These are phyloP conservation scores for Leccinum variicolor DNA, from an alignment of 768 basidiomycete species.

Conservation along the genomic window DNA sequence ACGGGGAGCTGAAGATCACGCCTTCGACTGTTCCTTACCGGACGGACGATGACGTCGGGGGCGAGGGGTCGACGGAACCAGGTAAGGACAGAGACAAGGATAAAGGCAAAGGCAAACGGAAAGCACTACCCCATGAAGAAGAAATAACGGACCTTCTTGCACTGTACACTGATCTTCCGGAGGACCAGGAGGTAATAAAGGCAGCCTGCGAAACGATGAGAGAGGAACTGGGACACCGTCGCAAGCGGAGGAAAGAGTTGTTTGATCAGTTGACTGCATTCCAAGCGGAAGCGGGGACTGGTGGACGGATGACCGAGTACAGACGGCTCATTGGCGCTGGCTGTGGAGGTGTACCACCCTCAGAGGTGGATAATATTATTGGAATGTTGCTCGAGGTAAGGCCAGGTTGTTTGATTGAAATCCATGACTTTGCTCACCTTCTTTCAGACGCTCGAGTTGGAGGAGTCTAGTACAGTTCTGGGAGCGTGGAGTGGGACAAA, in stretches of 20 bases:
- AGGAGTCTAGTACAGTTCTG: conserved; percentile 66
- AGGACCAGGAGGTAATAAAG: conserved; percentile 51
- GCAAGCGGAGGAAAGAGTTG: conserved; percentile 63
- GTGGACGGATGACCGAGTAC: conserved; percentile 87
- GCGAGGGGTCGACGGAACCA: conserved; percentile 34
- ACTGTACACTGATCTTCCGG: conserved; percentile 56
- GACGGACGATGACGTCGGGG: conserved; percentile 44
- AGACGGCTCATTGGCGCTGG: conserved; percentile 85
- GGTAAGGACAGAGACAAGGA: conserved; percentile 43
- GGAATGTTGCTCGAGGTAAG: conserved; percentile 79
- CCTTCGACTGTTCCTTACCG: conserved; percentile 43
- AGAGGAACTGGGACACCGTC: conserved; percentile 61
- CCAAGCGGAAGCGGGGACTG: conserved; percentile 88
- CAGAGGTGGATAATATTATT: conserved; percentile 87
- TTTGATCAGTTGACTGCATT: conserved; percentile 77
- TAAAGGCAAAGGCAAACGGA: conserved; percentile 54
- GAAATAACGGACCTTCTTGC: conserved; percentile 62
- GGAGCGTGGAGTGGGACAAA: conserved; percentile 38
- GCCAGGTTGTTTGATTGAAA: conserved; percentile 12
- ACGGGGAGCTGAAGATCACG: conserved; percentile 51
- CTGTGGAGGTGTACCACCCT: conserved; percentile 79
- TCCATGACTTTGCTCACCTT: conserved; percentile 1
- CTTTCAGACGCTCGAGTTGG: conserved; percentile 72
- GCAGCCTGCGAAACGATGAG: conserved; percentile 57
- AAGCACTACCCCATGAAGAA: conserved; percentile 45